phyloP scores from a whole-genome alignment of 257 asterid species.

The Rehmannia glutinosa region DNA sequence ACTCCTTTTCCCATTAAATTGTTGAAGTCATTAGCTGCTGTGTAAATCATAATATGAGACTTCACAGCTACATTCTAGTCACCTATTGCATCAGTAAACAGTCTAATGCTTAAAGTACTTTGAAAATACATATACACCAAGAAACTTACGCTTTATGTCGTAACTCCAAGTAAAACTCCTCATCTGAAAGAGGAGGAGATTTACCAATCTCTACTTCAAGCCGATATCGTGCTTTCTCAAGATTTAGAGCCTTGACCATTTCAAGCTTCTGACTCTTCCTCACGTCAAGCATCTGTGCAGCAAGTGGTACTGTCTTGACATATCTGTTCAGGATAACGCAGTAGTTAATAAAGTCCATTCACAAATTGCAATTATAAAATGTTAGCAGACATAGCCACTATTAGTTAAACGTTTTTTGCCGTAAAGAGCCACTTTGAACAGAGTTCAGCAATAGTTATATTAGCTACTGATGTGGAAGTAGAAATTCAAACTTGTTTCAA shows the following conservation, averaged over 20 bases:
- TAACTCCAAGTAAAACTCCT: slow-evolving; percentile 72
- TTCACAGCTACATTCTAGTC: background rate
- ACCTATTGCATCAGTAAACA: background rate
- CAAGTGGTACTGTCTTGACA: slow-evolving; percentile 90
- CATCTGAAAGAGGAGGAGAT: slow-evolving; percentile 92
- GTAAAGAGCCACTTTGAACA: background rate
- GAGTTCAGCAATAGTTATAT: no score
- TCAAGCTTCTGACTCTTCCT: slow-evolving; percentile 80
- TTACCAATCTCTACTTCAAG: slow-evolving; percentile 95
- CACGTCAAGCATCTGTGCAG: slow-evolving; percentile 83
- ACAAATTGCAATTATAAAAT: slow-evolving; percentile 9
- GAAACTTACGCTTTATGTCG: slow-evolving; percentile 79
- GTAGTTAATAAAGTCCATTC: slow-evolving; percentile 7
- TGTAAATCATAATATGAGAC: background rate
- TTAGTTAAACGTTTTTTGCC: background rate
- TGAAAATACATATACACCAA: background rate
- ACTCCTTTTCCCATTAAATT: background rate
- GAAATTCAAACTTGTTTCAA: no score
- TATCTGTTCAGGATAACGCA: slow-evolving; percentile 54
- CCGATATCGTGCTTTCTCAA: slow-evolving; percentile 82
- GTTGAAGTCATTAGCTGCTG: background rate
- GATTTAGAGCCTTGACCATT: slow-evolving; percentile 69
- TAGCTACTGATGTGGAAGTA: no score
- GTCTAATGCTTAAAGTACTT: background rate
- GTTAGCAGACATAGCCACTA: slow-evolving; percentile 5